A percentile compares a stretch with the other conserved stretches of the same genome.
Evolutionary conservation across 768 basidiomycete species (phyloP).

Genomic region (Amanita jacksonii): DNA sequence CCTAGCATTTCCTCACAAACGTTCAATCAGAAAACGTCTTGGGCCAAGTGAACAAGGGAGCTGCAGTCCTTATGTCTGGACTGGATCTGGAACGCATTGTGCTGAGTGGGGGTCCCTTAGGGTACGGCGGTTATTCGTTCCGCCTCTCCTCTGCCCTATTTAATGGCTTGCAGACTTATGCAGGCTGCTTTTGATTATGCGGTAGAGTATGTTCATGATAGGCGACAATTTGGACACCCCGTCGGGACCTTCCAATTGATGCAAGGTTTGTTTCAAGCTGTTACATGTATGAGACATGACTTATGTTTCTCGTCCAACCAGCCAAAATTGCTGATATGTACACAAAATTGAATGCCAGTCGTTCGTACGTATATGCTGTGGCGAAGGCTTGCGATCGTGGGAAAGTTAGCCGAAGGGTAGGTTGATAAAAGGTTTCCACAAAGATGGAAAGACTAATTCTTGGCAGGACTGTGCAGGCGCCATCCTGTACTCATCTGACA

Average conservation of each 20-base stretch:
- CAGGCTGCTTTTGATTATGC: conserved; percentile 88
- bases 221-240: conserved; percentile 83
- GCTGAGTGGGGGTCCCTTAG: conserved; percentile 85
- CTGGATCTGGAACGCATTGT: conserved; percentile 89
- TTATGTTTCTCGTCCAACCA: conserved; percentile 19
- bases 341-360: conserved; percentile 80
- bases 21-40: conserved; percentile 66
- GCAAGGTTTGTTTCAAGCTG: conserved; percentile 54
- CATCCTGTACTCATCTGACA: conserved; percentile 89
- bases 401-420: conserved; percentile 65
- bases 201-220: conserved; percentile 84
- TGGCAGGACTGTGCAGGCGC: conserved; percentile 88
- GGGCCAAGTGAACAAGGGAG: conserved; percentile 72
- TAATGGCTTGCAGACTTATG: conserved; percentile 54
- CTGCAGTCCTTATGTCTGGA: conserved; percentile 87
- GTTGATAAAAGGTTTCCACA: conserved; percentile 17
- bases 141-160: background rate
- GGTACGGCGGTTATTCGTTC: conserved; percentile 34
- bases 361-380: conserved; percentile 90
- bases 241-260: conserved; percentile 91
- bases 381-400: conserved; percentile 81
- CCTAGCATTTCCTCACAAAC: conserved; percentile 8
- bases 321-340: conserved; percentile 92
- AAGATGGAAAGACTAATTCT: conserved; percentile 1
- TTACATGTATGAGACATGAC: conserved; percentile 8